phyloP scores from a whole-genome alignment of 1,284 basidiomycete species.

The Quambalaria eucalypti region DNA sequence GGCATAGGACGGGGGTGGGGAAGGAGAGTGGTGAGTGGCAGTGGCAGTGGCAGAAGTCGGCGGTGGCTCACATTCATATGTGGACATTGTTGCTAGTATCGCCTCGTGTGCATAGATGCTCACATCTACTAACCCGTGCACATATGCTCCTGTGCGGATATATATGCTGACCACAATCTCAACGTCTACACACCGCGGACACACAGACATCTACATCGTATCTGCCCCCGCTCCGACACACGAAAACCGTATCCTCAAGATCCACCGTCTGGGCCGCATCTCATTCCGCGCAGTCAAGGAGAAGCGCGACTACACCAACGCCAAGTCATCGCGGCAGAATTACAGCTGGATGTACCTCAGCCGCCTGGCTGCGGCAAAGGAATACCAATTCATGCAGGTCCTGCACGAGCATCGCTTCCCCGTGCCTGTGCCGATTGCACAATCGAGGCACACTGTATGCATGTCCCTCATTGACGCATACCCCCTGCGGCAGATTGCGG shows the following conservation, averaged over 20 bases:
- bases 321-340: conserved; percentile 62
- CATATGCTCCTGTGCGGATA: not conserved
- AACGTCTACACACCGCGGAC: not conserved
- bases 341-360: conserved; percentile 99
- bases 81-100: too few relatives aligned
- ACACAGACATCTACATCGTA: conserved; percentile 83
- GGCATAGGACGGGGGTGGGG: conserved; percentile 94
- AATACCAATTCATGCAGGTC: conserved; percentile 98
- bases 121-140: too few relatives aligned
- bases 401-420: conserved; percentile 89
- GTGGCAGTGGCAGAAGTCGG: too few relatives aligned
- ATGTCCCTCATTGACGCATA: conserved; percentile 95
- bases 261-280: conserved; percentile 85
- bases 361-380: conserved; percentile 85
- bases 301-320: conserved; percentile 93
- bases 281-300: conserved; percentile 95
- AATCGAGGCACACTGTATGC: conserved; percentile 84
- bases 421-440: conserved; percentile 85
- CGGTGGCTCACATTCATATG: too few relatives aligned
- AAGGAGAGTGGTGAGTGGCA: conserved; percentile 66
- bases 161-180: not conserved
- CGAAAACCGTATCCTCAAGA: conserved; percentile 77
- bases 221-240: conserved; percentile 60
- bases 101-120: too few relatives aligned
- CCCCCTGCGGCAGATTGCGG: conserved; percentile 85